Evolutionary conservation across 176 grass and related monocot species (phyloP), one percentile per base, ranked within the genome.

Genomic region (Poa annua): DNA sequence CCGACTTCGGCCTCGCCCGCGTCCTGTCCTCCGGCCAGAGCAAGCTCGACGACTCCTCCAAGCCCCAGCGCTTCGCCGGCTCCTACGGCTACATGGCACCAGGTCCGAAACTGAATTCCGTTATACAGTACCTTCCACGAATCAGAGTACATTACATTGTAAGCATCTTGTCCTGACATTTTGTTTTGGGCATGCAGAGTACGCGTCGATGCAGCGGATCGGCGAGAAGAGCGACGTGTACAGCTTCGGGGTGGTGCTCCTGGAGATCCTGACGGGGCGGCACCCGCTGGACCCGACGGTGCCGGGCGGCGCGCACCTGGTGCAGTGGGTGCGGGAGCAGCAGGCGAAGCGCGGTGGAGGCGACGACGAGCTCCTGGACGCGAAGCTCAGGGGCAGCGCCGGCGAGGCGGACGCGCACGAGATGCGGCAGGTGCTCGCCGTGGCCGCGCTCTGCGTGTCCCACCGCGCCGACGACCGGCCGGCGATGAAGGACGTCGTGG

Each of bases 31-130:
- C 71, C 75, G 56, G 38, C 3, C 42, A 72, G 6, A 7, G 69
- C 69, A 74, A 74, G 71, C 71, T 52, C 4, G 71, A 91, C 8
- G 71, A 91, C 57, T 13, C 87, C 14, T 53, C 70, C 56, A 90
- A 80, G 79, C 69, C 81, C 12, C 67, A 89, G 2, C 81, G 68
- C 50, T 92, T 99, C 75, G 91, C 93, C 65, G 97, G 97, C 4
- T 99, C 97, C 0, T 99, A 96, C 14, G 97, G 97, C 45, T 99
- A 99, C 89, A 99, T 99, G 42, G 97, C 97, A 5, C 97, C 97
- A 83, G 96, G 96, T 96, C 38, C 26, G 1, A 14, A 16, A 62
- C 25, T 7, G 25, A 63, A 63, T 41, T 65, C 48, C 47, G 1
- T 8, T 3, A 8, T 8, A 44, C 9, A 0, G 29, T 29, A 29